A percentile compares a stretch with the other conserved stretches of the same genome.
These are phyloP conservation scores for Sporothrix brunneoviolacea DNA, from an alignment of 2,329 filamentous ascomycete species.

Conservation along the genomic window DNA sequence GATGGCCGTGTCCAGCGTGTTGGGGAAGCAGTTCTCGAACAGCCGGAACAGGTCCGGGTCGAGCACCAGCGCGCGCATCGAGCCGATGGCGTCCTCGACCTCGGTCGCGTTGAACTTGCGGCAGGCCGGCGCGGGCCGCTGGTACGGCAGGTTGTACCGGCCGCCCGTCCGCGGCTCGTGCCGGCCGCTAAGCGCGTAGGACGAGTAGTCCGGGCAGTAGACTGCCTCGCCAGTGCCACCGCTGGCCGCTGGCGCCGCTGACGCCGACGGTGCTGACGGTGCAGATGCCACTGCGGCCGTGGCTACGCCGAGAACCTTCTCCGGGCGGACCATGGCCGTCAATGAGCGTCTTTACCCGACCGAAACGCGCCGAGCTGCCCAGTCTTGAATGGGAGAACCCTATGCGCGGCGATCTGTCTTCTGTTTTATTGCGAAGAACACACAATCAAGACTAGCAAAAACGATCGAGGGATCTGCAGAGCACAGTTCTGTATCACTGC, in stretches of 20 bases:
- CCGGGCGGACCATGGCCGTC: conserved; percentile 1
- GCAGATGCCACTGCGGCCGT: not conserved
- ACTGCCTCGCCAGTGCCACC: not conserved
- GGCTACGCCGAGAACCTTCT: not conserved
- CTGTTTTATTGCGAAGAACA: too few relatives aligned
- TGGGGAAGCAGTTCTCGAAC: conserved; percentile 71
- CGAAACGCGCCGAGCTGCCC: too few relatives aligned
- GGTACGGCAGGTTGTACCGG: conserved; percentile 26
- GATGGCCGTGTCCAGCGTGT: conserved; percentile 44
- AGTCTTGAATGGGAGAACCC: too few relatives aligned
- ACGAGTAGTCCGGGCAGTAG: conserved; percentile 26
- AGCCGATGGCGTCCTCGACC: conserved; percentile 61
- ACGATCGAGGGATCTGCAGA: too few relatives aligned
- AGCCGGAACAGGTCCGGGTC: conserved; percentile 59
- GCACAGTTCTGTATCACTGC: too few relatives aligned
- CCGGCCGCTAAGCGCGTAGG: conserved; percentile 22
- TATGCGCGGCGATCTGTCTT: too few relatives aligned
- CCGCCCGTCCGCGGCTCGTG: conserved; percentile 28
- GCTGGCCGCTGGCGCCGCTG: not conserved
- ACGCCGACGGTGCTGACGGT: not conserved
- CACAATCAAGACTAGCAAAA: too few relatives aligned
- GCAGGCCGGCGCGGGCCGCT: conserved; percentile 57
- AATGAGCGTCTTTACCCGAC: too few relatives aligned
- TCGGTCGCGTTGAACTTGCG: conserved; percentile 64
- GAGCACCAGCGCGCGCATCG: conserved; percentile 25